Evolutionary conservation across 2,329 filamentous ascomycete genomes (phyloP), one percentile per base, ranked within the genome.

Genomic region (Ophiostoma australiae): DNA sequence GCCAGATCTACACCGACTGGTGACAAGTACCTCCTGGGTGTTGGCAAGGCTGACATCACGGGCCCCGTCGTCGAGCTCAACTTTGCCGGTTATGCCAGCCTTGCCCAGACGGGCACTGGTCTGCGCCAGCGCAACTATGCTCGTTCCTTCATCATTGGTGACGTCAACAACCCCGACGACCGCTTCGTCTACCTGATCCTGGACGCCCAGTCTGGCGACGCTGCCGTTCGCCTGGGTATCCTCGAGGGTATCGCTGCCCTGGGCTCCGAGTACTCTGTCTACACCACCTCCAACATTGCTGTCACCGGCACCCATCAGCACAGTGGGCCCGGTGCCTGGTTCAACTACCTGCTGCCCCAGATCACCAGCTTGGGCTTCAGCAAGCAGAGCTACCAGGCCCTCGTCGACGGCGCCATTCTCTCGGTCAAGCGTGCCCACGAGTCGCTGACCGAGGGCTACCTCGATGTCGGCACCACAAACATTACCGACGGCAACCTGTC

Each of bases 291-390:
- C 75, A 98, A 97, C 77, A 81, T 97, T 48, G 94, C 94, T 44
- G 86, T 98, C 31, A 97, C 93, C 0, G 94, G 94, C 70, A 98
- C 94, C 0, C 94, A 98, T 79, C 95, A 92, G 35, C 94, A 98
- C 80, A 90, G 93, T 33, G 94, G 94, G 0, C 94, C 94, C 0
- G 94, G 91, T 1, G 94, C 91, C 6, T 98, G 93, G 93, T 84
- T 96, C 78, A 98, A 98, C 80, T 98, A 97, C 78, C 85, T 98
- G 11, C 84, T 97, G 6, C 94, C 94, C 8, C 94, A 97, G 78
- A 91, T 98, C 74, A 95, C 94, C 0, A 94, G 89, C 76, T 85
- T 91, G 72, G 94, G 94, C 0, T 97, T 97, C 76, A 86, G 93
- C 79, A 88, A 89, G 76, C 91, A 96, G 79, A 96, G 92, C 76